Evolutionary conservation across 1,284 basidiomycete species (phyloP).

Genomic region (Bjerkandera adusta): DNA sequence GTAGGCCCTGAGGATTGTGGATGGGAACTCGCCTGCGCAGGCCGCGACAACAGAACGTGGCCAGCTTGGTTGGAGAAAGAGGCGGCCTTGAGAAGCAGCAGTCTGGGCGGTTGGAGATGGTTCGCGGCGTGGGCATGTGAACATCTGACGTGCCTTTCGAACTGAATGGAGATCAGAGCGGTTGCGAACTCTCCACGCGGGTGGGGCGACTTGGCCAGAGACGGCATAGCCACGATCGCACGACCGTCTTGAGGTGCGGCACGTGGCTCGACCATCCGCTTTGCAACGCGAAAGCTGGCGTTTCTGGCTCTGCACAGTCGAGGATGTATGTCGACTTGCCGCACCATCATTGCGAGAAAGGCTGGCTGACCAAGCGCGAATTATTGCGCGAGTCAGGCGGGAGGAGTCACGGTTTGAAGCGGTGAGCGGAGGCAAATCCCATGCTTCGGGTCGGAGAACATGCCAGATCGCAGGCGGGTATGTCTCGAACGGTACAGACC

Average conservation of each 20-base stretch:
- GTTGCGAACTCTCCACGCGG: no score
- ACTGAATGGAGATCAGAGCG: constrained; percentile 5
- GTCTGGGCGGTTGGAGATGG: not conserved
- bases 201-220: not conserved
- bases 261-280: constrained; percentile 8
- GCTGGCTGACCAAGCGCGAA: no score
- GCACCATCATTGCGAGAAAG: no score
- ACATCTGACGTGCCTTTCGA: not conserved
- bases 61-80: not conserved
- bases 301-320: no score
- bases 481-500: no score
- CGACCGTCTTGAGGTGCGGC: constrained; percentile 6
- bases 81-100: not conserved
- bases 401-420: no score
- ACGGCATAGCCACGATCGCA: constrained; percentile 5
- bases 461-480: not conserved
- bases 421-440: no score
- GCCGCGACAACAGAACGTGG: not conserved
- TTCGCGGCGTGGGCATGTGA: not conserved
- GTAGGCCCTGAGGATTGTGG: not conserved
- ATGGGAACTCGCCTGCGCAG: not conserved
- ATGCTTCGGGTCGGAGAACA: not conserved
- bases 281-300: constrained; percentile 11
- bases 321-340: no score
- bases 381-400: no score